phyloP scores from a whole-genome alignment of 2,329 filamentous ascomycete species.

The Phaeoacremonium minimum region DNA sequence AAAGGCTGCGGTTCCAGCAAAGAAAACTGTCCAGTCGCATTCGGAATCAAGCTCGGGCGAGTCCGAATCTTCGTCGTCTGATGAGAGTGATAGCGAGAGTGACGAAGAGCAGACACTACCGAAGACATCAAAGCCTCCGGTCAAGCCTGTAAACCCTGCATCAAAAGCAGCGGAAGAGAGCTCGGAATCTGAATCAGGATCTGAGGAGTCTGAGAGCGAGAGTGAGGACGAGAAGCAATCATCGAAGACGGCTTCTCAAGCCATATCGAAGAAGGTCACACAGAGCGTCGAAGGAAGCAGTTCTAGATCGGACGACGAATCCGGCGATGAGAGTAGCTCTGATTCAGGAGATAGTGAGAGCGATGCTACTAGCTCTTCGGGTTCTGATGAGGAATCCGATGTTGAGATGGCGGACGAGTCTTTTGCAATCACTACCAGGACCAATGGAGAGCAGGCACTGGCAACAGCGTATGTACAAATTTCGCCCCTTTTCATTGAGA shows the following conservation, averaged over 20 bases:
- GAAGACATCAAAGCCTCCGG: slow-evolving; percentile 7
- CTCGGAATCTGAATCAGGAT: slow-evolving; percentile 11
- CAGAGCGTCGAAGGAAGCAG: not conserved
- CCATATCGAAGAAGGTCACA: slow-evolving; percentile 1
- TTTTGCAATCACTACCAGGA: slow-evolving; percentile 18
- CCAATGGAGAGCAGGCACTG: no score
- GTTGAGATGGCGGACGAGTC: slow-evolving; percentile 28
- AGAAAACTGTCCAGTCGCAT: slow-evolving; percentile 1
- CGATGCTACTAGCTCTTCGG: slow-evolving; percentile 2
- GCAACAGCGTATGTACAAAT: no score
- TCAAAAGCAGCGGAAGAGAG: slow-evolving; percentile 8
- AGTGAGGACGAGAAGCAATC: slow-evolving; percentile 16
- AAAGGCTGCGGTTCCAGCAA: no score
- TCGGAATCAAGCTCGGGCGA: slow-evolving; percentile 8
- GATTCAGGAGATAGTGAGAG: slow-evolving; percentile 12
- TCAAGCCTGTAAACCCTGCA: slow-evolving; percentile 13
- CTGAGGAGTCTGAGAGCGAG: slow-evolving; percentile 21
- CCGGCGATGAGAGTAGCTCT: slow-evolving; percentile 7
- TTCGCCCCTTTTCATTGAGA: no score
- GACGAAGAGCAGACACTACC: slow-evolving; percentile 5
- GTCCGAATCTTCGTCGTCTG: slow-evolving; percentile 2
- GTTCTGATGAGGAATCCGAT: slow-evolving; percentile 6
- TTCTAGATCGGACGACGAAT: slow-evolving; percentile 7
- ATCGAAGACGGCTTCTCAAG: slow-evolving; percentile 4
- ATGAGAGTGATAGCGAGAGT: slow-evolving; percentile 2